Base-by-base conservation (phyloP, 2,329 filamentous ascomycete genomes). In the Cytospora piceicola region DNA sequence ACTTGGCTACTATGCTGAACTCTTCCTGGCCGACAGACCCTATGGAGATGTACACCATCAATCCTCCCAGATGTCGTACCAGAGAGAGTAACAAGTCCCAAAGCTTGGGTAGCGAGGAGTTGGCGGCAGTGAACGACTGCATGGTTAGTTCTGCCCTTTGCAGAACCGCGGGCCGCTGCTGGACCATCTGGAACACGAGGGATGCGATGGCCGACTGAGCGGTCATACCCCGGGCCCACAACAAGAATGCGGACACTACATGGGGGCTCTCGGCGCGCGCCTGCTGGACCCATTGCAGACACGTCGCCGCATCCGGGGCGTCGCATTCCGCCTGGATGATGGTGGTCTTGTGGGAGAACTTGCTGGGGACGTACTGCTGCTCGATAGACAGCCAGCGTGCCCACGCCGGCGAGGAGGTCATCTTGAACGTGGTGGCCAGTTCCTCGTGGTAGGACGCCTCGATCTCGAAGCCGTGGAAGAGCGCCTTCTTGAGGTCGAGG, bases 201-300 rank as follows among this genome's bases (percentile, higher is more conserved):
- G 68, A 70, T 11, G 72, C 72, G 6, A 73, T 65, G 34, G 72
- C 72, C 8, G 71, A 67, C 61, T 73, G 72, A 27, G 69, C 71
- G 6, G 71, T 73, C 72, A 73, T 73, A 30, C 71, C 72, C n/a
- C 67, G 69, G 2, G 72, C 72, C 72, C 72, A 72, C 29, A 74
- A 68, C n/a, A 74, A 61, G 27, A 72, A 74, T 0, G 68, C 69
- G 12, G 69, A 70, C 1, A 70, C 70, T 3, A 71, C 60, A n/a
- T 70, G 60, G 0, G 72, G 70, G 0, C 67, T 69, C 9, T 70
- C 62, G 0, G 58, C 46, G 17, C 68, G 68, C 63, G 71, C 70
- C 63, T 73, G 71, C 8, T 68, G 69, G 24, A 68, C 66, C 72
- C 72, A 74, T 22, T 73, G 71, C 65, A 74, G 49, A 51, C n/a